A percentile compares a stretch with the other conserved stretches of the same genome.
These are phyloP conservation scores for Cephaloascus fragrans DNA, from an alignment of 805 yeast species.

Conservation along the genomic window DNA sequence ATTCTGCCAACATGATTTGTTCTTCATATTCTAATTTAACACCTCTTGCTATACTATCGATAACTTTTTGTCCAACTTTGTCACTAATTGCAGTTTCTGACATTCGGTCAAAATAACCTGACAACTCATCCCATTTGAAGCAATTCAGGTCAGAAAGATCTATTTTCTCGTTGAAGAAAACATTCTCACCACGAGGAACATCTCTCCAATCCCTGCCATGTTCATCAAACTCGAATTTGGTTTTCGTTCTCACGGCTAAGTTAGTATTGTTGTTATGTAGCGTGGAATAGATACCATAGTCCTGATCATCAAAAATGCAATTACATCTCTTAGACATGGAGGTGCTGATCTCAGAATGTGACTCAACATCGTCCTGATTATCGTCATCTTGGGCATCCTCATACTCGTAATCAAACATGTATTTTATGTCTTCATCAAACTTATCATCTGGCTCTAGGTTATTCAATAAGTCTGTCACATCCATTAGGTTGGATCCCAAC, in stretches of 20 bases:
- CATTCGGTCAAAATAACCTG: constrained; percentile 13
- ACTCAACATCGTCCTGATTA: constrained; percentile 10
- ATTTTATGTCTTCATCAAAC: constrained; percentile 58
- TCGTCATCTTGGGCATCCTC: constrained; percentile 19
- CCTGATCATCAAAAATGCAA: constrained; percentile 17
- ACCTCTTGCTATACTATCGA: constrained; percentile 44
- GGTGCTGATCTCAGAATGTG: constrained; percentile 7
- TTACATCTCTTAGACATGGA: constrained; percentile 8
- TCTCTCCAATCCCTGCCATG: constrained; percentile 67
- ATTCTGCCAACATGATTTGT: constrained; percentile 9
- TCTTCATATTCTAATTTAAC: constrained; percentile 32
- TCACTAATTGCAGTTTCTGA: constrained; percentile 12
- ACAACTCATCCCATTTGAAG: constrained; percentile 12
- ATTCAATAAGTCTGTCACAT: constrained; percentile 42
- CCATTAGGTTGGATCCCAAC: constrained; percentile 34
- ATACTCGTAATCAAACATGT: constrained; percentile 49
- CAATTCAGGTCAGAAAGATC: not conserved
- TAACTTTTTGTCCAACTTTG: constrained; percentile 24
- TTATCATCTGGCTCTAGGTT: constrained; percentile 53
- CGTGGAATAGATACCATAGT: constrained; percentile 15
- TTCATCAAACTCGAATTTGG: constrained; percentile 40
- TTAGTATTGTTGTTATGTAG: constrained; percentile 1
- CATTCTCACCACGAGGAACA: constrained; percentile 52
- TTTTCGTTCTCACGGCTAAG: constrained; percentile 26
- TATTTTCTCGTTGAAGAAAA: constrained; percentile 12